Base-by-base conservation (phyloP, 257 asterid species). In the Capsicum baccatum region DNA sequence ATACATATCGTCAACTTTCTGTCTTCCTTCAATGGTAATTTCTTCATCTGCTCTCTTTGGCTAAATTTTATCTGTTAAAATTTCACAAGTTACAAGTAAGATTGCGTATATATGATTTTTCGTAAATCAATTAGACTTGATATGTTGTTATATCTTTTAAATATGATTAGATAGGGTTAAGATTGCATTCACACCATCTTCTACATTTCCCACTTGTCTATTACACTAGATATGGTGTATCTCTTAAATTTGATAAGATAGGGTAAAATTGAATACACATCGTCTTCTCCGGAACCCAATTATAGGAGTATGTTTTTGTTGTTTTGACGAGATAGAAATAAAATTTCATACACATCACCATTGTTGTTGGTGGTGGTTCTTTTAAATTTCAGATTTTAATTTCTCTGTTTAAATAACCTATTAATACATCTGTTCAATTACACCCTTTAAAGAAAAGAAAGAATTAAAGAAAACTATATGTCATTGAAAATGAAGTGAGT, bases 1-100 rank as follows among this genome's bases (percentile, higher is more conserved):
- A 21, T 21, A 52, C 4, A 1, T 11, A 26, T 19, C 44, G 5
- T 64, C 70, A 64, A 3, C 21, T 12, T 21, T 52, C 12, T 70
- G 6, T 42, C 79, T 42, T 70, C 56, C 56, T 70, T 70, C 13
- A 50, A 50, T 74, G 81, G 81, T 74, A 74, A 74, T 2, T 74
- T 74, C 47, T 74, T 74, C 80, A 48, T 21, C 80, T 1, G 13
- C 11, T 73, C 19, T 73, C 12, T 48, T 73, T 71, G 12, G 19
- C 19, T 73, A n/a, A 9, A 19, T 62, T 8, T 5, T 47, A 71
- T 47, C 6, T 0, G 9, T 8, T 44, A 2, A 71, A 71, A 9
- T 44, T 44, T 44, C 0, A 0, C 0, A 3, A 63, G 0, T 0
- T 63, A 39, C 4, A 4, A 4, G 0, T 62, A 62, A 62, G 15